Percentiles rank a stretch among this genome's conserved stretches.
Conservation (phyloP, 768 basidiomycete species). For the Cyclocybe cylindracea region DNA sequence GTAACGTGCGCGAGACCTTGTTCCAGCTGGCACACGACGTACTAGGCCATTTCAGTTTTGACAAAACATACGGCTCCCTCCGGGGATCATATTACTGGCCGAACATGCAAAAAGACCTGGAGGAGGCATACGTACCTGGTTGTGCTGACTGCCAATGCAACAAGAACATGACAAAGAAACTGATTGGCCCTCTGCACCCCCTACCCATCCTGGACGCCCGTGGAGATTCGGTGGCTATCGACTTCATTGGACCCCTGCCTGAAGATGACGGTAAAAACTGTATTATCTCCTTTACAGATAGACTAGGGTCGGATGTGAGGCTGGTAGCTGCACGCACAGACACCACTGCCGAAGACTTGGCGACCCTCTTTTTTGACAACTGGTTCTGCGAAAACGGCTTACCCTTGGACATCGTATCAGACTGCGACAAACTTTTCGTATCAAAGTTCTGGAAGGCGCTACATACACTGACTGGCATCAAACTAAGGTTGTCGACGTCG, state of each 20-base stretch:
- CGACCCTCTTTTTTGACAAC: slow-evolving; percentile 24
- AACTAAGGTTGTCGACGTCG: slow-evolving; percentile 32
- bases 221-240: slow-evolving; percentile 7
- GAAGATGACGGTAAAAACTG: slow-evolving; percentile 23
- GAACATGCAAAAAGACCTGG: not conserved
- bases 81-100: not conserved
- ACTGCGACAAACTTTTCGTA: slow-evolving; percentile 28
- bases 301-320: slow-evolving; percentile 21
- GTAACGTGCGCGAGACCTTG: not conserved
- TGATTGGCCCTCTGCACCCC: slow-evolving; percentile 24
- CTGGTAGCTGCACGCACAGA: slow-evolving; percentile 10
- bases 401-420: slow-evolving; percentile 29
- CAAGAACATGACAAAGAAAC: slow-evolving; percentile 21
- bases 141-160: slow-evolving; percentile 30
- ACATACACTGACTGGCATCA: slow-evolving; percentile 24
- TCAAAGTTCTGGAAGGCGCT: slow-evolving; percentile 32
- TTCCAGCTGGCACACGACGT: slow-evolving; percentile 9
- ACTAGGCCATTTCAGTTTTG: slow-evolving; percentile 7
- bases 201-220: slow-evolving; percentile 18
- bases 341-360: slow-evolving; percentile 18
- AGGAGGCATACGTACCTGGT: not conserved
- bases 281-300: slow-evolving; percentile 24
- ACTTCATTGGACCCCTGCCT: slow-evolving; percentile 33
- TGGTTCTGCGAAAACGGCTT: slow-evolving; percentile 39
- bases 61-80: not conserved